Conservation (phyloP, 176 grass and related monocot genomes). For the Raddia distichophylla region DNA sequence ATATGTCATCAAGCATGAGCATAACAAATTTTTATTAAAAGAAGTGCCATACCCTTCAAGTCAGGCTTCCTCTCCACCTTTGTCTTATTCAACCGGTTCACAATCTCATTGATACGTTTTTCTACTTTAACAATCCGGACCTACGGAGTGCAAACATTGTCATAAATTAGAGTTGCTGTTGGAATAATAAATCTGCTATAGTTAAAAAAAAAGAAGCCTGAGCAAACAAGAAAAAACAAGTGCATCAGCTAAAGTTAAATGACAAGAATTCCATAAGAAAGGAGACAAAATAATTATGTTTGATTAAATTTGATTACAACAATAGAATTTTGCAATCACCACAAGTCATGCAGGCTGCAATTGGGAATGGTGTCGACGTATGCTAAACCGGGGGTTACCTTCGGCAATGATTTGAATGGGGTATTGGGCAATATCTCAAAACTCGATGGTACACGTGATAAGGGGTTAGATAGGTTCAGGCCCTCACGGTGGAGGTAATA, state of each 20-base stretch:
- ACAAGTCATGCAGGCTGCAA: not conserved
- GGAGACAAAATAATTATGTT: not conserved
- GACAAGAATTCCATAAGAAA: not conserved
- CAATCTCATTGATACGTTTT: constrained; percentile 88
- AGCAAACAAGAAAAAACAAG: constrained; percentile 19
- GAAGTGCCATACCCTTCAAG: constrained; percentile 71
- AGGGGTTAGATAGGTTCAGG: too few species aligned
- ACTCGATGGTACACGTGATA: too few species aligned
- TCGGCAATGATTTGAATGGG: too few species aligned
- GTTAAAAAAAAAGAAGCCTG: not conserved
- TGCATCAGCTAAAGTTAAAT: not conserved
- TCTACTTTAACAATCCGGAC: constrained; percentile 79
- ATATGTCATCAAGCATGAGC: not conserved
- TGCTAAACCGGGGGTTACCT: too few species aligned
- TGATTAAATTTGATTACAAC: not conserved
- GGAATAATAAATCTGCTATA: not conserved
- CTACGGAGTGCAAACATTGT: constrained; percentile 40
- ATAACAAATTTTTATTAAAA: constrained; percentile 22
- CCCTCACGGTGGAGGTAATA: too few species aligned
- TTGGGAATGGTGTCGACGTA: not conserved
- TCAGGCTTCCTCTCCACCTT: constrained; percentile 87
- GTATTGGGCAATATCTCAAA: too few species aligned
- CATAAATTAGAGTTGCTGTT: constrained; percentile 1
- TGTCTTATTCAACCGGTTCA: constrained; percentile 95
- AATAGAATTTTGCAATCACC: not conserved